Evolutionary conservation across 192 early-diverging fungal genomes (phyloP).

Genomic region (Dissophora ornata): DNA sequence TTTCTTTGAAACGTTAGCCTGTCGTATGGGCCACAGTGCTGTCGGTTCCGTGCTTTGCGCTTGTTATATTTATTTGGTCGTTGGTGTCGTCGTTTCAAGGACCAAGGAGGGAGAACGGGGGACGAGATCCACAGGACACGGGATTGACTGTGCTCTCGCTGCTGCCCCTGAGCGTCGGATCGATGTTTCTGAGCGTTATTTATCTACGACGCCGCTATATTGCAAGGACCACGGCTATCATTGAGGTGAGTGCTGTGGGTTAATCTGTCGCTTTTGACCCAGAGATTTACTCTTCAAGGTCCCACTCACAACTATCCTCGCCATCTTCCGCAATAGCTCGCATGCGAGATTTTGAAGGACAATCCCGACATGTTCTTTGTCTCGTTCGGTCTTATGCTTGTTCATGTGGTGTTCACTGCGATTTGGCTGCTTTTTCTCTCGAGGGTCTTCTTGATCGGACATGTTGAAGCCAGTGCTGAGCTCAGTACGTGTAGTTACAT

Average conservation of each 20-base stretch:
- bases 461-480: constrained; percentile 18
- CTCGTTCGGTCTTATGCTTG: constrained; percentile 64
- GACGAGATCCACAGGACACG: constrained; percentile 57
- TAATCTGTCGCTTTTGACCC: not conserved
- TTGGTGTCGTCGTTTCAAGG: constrained; percentile 59
- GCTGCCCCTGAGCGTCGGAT: constrained; percentile 58
- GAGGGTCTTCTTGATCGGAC: constrained; percentile 71
- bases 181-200: constrained; percentile 52
- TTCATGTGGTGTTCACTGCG: constrained; percentile 70
- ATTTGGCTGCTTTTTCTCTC: constrained; percentile 77
- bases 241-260: constrained; percentile 58
- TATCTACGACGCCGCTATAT: constrained; percentile 56
- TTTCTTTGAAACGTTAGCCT: too few species aligned
- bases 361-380: constrained; percentile 77
- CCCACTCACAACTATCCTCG: too few species aligned
- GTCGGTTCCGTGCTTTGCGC: constrained; percentile 54
- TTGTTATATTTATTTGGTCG: constrained; percentile 65
- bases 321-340: constrained; percentile 72
- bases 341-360: constrained; percentile 75
- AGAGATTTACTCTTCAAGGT: too few species aligned
- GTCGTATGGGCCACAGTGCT: constrained; percentile 65
- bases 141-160: constrained; percentile 62
- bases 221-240: constrained; percentile 62
- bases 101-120: constrained; percentile 38
- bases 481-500: constrained; percentile 9